Evolutionary conservation across 305 asterid genomes (phyloP), one percentile per base, ranked within the genome.

Genomic region (Fraxinus velutina): DNA sequence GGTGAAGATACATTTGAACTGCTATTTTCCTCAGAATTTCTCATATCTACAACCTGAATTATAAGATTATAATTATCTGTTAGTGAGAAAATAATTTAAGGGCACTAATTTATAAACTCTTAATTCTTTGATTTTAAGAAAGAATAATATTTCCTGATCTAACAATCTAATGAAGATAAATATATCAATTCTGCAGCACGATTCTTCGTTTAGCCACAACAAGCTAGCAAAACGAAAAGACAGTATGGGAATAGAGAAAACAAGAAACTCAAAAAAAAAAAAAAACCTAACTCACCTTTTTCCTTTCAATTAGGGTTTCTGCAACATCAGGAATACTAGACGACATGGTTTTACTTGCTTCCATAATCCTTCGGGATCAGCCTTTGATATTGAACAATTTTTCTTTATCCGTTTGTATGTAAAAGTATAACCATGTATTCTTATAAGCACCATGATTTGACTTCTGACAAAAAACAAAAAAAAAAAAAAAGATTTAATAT

Each of bases 371-470:
- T 62, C 66, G 12, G 5, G 62, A 70, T 55, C 27, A 39, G 22
- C 42, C 73, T 39, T 21, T 42, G 50, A 9, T 42, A 42, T 42
- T 42, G 15, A 42, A 42, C 50, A 42, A 42, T 42, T 42, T 39
- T 42, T 42, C 50, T 42, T 42, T 42, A 2, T 42, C 13, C 50
- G 15, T 19, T 5, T 73, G 79, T 13, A 7, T 5, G 3, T 2
- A 8, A 57, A 2, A 6, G 2, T 42, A 9, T 7, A 37, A 55
- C 15, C 47, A n/a, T 32, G 80, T 75, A 34, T 2, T 82, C 83
- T 81, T 87, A 87, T 87, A 82, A 78, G 44, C 30, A 19, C 66
- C 78, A 52, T 34, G 1, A 42, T 50, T 82, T 82, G 85, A 84
- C 85, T 80, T 80, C 19, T 57, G 71, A 36, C 10, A 52, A 70